Conservation (phyloP, 78 protist genomes). For the Planoprotostelium fungivorum region DNA sequence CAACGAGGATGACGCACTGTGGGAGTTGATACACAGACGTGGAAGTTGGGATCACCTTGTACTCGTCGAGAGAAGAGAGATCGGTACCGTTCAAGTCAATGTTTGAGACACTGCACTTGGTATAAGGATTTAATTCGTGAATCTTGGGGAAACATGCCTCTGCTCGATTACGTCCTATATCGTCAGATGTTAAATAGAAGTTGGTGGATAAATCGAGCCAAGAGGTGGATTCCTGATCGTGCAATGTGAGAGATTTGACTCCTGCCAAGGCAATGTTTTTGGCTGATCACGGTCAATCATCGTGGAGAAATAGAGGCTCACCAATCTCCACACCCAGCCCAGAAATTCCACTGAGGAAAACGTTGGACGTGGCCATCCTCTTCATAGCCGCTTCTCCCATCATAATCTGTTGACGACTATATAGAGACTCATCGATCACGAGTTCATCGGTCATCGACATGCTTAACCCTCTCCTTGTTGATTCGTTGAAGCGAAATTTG, state of each 20-base stretch:
- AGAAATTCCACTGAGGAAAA: conserved; percentile 54
- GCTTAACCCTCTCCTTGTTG: no score
- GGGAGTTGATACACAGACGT: not conserved
- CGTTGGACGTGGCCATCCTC: conserved; percentile 3
- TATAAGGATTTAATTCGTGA: conserved; percentile 54
- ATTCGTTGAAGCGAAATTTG: no score
- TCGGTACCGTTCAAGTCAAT: not conserved
- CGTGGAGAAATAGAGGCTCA: not conserved
- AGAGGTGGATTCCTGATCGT: conserved; percentile 10
- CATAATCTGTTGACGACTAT: not conserved
- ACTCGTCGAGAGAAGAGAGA: not conserved
- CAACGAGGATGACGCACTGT: conserved; percentile 51
- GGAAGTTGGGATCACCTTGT: conserved; percentile 8
- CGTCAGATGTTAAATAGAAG: conserved; percentile 19
- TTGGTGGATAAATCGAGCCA: conserved; percentile 41
- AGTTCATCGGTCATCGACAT: not conserved
- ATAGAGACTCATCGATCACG: not conserved
- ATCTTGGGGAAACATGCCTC: conserved; percentile 7
- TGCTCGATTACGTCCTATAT: conserved; percentile 36
- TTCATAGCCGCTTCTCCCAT: not conserved
- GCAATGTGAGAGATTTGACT: conserved; percentile 50
- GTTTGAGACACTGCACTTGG: conserved; percentile 14
- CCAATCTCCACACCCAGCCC: conserved; percentile 60
- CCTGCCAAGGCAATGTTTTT: conserved; percentile 67
- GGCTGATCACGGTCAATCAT: conserved; percentile 8